These are phyloP conservation scores for Tolypocladium capitatum DNA, from an alignment of 2,329 filamentous ascomycete species.

Conservation along the genomic window DNA sequence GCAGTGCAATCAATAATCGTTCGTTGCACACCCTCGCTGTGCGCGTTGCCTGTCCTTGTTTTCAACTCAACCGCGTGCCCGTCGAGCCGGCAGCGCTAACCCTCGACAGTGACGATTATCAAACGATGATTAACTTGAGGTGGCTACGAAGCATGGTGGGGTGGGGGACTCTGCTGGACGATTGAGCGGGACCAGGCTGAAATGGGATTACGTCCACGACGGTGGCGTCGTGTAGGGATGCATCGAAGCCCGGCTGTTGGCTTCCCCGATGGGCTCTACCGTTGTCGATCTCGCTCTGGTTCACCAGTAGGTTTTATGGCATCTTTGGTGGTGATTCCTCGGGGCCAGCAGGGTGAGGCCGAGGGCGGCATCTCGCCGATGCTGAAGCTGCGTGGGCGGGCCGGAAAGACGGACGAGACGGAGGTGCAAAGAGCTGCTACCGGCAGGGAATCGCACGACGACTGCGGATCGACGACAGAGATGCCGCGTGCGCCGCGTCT, in stretches of 20 bases:
- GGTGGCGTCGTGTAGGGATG: conserved; percentile 1
- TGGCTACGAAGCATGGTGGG: no score
- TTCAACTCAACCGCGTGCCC: conserved; percentile 1
- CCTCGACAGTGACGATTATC: conserved; percentile 38
- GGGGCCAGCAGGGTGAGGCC: background rate
- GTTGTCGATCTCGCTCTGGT: background rate
- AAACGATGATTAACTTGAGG: conserved; percentile 41
- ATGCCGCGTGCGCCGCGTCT: conserved; percentile 4
- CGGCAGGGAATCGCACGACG: background rate
- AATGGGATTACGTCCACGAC: background rate
- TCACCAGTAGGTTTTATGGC: background rate
- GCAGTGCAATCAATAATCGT: background rate
- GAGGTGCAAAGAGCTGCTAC: background rate
- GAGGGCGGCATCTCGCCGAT: background rate
- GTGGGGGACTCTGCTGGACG: conserved; percentile 2
- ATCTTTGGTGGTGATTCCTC: background rate
- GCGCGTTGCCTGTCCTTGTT: background rate
- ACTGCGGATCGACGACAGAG: conserved; percentile 5
- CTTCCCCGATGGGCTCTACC: background rate
- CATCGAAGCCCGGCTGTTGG: conserved; percentile 1
- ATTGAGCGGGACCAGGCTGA: conserved; percentile 1
- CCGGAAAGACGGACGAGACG: background rate
- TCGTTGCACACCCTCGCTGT: background rate
- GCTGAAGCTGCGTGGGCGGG: background rate
- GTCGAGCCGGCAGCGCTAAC: conserved; percentile 4